Evolutionary conservation across 768 basidiomycete genomes (phyloP).

Genomic region (Cubamyces lactineus): DNA sequence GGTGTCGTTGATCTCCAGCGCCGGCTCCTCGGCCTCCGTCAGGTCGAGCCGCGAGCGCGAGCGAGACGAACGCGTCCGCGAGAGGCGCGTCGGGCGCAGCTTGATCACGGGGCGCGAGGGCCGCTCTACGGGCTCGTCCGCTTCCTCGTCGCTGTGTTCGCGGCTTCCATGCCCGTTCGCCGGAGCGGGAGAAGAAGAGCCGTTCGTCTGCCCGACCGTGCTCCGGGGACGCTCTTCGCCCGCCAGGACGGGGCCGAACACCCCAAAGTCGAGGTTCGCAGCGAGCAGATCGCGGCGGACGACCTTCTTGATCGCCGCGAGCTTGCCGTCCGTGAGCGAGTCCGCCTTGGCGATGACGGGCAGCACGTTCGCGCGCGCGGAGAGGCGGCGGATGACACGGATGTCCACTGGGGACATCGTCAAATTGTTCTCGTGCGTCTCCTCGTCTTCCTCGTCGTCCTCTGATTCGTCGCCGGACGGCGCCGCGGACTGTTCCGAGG

Average conservation of each 20-base stretch:
- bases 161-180: slow-evolving; percentile 20
- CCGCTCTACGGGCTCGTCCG: slow-evolving; percentile 54
- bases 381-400: slow-evolving; percentile 75
- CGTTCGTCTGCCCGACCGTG: background rate
- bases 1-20: slow-evolving; percentile 57
- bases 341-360: slow-evolving; percentile 83
- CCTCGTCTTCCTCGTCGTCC: slow-evolving; percentile 53
- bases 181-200: background rate
- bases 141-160: slow-evolving; percentile 20
- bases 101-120: slow-evolving; percentile 77
- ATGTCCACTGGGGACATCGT: slow-evolving; percentile 81
- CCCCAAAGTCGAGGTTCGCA: slow-evolving; percentile 75
- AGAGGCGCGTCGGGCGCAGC: slow-evolving; percentile 56
- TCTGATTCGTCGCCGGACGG: slow-evolving; percentile 46
- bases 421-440: slow-evolving; percentile 47
- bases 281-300: slow-evolving; percentile 68
- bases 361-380: slow-evolving; percentile 75
- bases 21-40: slow-evolving; percentile 59
- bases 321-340: slow-evolving; percentile 79
- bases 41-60: slow-evolving; percentile 77
- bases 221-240: slow-evolving; percentile 21
- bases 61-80: slow-evolving; percentile 49
- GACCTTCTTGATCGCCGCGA: slow-evolving; percentile 70
- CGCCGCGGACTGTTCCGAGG: slow-evolving; percentile 54
- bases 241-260: slow-evolving; percentile 55